phyloP scores from a whole-genome alignment of 257 asterid genomes.

The Forsythia viridissima region DNA sequence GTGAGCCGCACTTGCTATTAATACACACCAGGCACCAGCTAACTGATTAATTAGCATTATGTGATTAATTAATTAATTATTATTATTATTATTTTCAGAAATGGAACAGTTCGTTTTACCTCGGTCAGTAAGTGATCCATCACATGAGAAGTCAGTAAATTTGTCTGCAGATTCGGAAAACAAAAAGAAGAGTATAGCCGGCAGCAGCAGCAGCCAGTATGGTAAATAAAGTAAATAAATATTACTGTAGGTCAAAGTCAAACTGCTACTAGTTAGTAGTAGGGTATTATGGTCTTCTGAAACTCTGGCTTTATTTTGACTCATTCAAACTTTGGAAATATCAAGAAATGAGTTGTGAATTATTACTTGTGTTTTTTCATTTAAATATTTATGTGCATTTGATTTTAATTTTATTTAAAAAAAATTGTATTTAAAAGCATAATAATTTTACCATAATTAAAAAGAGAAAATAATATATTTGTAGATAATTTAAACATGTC shows the following conservation, averaged over 20 bases:
- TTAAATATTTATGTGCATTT: neutral
- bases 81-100: constrained; percentile 33
- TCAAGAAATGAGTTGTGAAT: constrained; percentile 53
- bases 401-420: too few species aligned
- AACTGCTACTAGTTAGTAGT: constrained; percentile 39
- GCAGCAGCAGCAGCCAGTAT: neutral
- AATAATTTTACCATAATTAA: too few species aligned
- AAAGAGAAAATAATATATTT: neutral
- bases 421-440: too few species aligned
- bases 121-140: constrained; percentile 70
- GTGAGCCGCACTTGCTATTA: too few species aligned
- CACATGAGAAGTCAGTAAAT: constrained; percentile 48
- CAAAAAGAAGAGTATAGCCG: constrained; percentile 12
- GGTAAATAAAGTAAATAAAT: constrained; percentile 17
- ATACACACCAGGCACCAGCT: too few species aligned
- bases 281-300: constrained; percentile 16
- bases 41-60: neutral
- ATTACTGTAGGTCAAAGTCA: constrained; percentile 48
- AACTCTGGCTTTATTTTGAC: constrained; percentile 34
- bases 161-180: constrained; percentile 32
- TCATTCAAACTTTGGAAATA: constrained; percentile 31
- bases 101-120: constrained; percentile 45
- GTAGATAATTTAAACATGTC: neutral
- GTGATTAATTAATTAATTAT: neutral
- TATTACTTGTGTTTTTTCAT: constrained; percentile 34